Base-by-base conservation (phyloP, 139 green algal species). In the Coelastrella sp. region DNA sequence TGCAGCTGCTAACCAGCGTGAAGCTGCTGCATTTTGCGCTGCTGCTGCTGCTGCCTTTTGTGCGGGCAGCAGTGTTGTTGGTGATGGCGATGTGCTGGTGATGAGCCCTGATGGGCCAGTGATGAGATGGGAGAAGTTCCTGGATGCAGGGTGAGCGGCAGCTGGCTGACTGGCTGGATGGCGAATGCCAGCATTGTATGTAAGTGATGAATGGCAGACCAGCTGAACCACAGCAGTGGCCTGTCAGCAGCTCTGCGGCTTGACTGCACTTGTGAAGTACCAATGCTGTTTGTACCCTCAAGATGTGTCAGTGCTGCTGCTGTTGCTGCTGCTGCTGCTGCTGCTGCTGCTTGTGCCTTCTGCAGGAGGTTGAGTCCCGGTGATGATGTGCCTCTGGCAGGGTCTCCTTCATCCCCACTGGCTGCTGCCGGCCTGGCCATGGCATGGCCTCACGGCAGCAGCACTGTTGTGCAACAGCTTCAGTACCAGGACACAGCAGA, bases 371-470 rank as follows among this genome's bases (percentile, higher is more conserved):
- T 76, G 74, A 19, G 12, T 81, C 74, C 25, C 10, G 74, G 74
- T 57, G 27, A 81, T 57, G 74, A 57, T 81, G 74, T 58, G 10
- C 74, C 17, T 11, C 82, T 56, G 27, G 17, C 66, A 49, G 84
- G 19, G 9, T 81, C 84, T 8, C 68, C 68, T 27, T 10, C 15
- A 76, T 27, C 84, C 10, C 35, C 61, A 15, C 65, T 73, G 17
- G 84, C 84, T 61, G 78, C 78, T 66, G 82, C 63, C 49, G 82
- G 84, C 66, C 66, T 88, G 68, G 84, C 49, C 84, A 75, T 88
- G 84, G 17, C 20, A 7, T 81, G 24, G 65, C 68, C 68, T 8
- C 19, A 70, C 35, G 24, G 24, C 65, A 81, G 65, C 20, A 81
- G 65, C 66, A 68, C 58, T 12, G 1, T 61, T 6, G 17, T 14